Evolutionary conservation across 176 grass and related monocot species (phyloP).

Genomic region (Zoysia pacifica): DNA sequence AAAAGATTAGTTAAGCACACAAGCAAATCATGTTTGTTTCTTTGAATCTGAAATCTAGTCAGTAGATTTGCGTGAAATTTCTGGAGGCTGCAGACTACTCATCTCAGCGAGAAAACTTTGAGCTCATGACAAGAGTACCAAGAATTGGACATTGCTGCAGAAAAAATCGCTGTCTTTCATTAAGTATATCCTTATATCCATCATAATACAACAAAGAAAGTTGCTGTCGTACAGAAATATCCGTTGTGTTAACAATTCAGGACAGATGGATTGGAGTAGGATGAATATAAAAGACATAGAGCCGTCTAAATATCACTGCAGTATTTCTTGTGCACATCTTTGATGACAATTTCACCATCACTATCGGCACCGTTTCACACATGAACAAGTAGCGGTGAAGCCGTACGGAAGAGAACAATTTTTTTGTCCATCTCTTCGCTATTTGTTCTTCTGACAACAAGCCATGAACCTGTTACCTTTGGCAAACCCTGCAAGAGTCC

Average conservation of each 20-base stretch:
- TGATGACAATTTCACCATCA: conserved; percentile 43
- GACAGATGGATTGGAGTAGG: conserved; percentile 18
- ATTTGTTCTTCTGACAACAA: conserved; percentile 5
- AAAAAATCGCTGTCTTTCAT: conserved; percentile 37
- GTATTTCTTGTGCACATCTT: conserved; percentile 31
- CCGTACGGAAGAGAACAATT: not conserved
- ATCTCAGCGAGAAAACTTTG: not conserved
- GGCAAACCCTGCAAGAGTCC: not conserved
- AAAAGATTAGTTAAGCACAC: not conserved
- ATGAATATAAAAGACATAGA: conserved; percentile 47
- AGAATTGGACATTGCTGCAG: conserved; percentile 22
- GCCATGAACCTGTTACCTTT: not conserved
- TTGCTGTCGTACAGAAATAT: conserved; percentile 22
- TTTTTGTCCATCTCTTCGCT: conserved; percentile 1
- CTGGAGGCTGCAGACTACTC: not conserved
- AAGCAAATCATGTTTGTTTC: not conserved
- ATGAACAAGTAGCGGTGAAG: conserved; percentile 12
- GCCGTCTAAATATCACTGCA: conserved; percentile 49
- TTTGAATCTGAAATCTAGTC: not conserved
- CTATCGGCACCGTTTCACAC: conserved; percentile 18
- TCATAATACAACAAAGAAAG: conserved; percentile 24
- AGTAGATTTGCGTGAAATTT: not conserved
- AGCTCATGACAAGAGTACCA: conserved; percentile 5
- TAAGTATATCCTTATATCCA: conserved; percentile 16
- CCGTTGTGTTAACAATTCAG: conserved; percentile 6